A percentile compares a stretch with the other conserved stretches of the same genome.
Evolutionary conservation across 2,329 filamentous ascomycete species (phyloP).

Genomic region (Rhynchosporium graminicola): DNA sequence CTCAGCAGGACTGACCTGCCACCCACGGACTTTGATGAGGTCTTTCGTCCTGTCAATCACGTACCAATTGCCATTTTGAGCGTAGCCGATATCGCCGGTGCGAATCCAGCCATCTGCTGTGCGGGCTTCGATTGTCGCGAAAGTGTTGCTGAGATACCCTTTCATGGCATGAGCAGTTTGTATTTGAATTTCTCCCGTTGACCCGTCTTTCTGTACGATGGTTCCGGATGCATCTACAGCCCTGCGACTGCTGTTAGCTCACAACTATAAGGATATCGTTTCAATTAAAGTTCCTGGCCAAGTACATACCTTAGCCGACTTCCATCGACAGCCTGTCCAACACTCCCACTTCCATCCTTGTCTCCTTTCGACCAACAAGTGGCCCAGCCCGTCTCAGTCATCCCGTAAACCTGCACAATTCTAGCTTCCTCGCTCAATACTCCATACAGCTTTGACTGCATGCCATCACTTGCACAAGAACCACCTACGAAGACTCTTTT

Average conservation of each 20-base stretch:
- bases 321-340: slow-evolving; percentile 18
- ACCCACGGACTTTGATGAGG: slow-evolving; percentile 50
- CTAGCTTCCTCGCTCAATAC: slow-evolving; percentile 45
- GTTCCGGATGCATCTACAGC: background rate
- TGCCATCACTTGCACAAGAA: slow-evolving; percentile 46
- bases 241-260: background rate
- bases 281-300: background rate
- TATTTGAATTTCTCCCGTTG: slow-evolving; percentile 29
- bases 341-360: slow-evolving; percentile 19
- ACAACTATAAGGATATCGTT: background rate
- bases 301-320: slow-evolving; percentile 10
- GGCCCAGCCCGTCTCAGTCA: slow-evolving; percentile 52
- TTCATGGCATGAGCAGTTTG: slow-evolving; percentile 33
- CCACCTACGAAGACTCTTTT: slow-evolving; percentile 51
- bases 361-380: slow-evolving; percentile 11
- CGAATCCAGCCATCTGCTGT: slow-evolving; percentile 41
- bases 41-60: slow-evolving; percentile 48
- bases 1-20: slow-evolving; percentile 51
- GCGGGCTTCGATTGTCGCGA: slow-evolving; percentile 37
- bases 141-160: slow-evolving; percentile 43
- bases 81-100: slow-evolving; percentile 49
- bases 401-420: slow-evolving; percentile 52
- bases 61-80: slow-evolving; percentile 38
- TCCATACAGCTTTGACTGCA: slow-evolving; percentile 44
- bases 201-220: slow-evolving; percentile 25